phyloP scores from a whole-genome alignment of 1,284 basidiomycete genomes.

The Rhodotorula sp. region DNA sequence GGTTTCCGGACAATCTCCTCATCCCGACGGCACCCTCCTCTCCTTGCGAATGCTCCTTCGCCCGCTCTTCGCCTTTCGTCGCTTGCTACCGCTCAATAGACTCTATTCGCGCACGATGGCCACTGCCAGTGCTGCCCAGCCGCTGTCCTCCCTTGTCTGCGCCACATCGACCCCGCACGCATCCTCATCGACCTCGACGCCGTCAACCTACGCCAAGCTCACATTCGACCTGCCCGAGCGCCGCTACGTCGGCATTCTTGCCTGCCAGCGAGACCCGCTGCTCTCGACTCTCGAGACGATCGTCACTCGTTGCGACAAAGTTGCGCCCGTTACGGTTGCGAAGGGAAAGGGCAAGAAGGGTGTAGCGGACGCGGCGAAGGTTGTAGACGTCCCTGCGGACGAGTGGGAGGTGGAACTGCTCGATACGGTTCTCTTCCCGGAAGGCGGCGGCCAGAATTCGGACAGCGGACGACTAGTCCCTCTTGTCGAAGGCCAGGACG shows the following conservation, averaged over 20 bases:
- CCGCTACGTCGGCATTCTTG: slow-evolving; percentile 41
- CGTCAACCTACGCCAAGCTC: slow-evolving; percentile 27
- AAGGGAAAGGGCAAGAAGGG: slow-evolving; percentile 27
- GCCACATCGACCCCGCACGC: not conserved
- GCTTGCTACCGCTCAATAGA: no score
- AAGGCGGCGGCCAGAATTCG: slow-evolving; percentile 76
- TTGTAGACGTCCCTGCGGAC: not conserved
- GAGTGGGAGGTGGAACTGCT: slow-evolving; percentile 59
- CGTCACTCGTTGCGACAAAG: slow-evolving; percentile 37
- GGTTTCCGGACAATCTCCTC: no score
- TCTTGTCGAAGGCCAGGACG: slow-evolving; percentile 35
- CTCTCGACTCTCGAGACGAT: slow-evolving; percentile 29
- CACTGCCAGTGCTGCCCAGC: not conserved
- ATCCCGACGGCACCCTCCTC: no score
- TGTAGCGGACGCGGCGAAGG: not conserved
- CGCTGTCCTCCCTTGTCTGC: no score
- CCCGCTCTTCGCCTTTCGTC: no score
- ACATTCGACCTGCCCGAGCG: slow-evolving; percentile 36
- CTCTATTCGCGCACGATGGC: not conserved
- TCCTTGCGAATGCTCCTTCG: no score
- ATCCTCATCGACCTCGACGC: not conserved
- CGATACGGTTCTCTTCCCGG: slow-evolving; percentile 84
- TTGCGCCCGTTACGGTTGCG: slow-evolving; percentile 7
- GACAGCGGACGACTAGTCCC: slow-evolving; percentile 65
- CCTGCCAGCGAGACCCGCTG: slow-evolving; percentile 41